Base-by-base conservation (phyloP, 1,284 basidiomycete genomes). In the Mrakiaceae sp. region DNA sequence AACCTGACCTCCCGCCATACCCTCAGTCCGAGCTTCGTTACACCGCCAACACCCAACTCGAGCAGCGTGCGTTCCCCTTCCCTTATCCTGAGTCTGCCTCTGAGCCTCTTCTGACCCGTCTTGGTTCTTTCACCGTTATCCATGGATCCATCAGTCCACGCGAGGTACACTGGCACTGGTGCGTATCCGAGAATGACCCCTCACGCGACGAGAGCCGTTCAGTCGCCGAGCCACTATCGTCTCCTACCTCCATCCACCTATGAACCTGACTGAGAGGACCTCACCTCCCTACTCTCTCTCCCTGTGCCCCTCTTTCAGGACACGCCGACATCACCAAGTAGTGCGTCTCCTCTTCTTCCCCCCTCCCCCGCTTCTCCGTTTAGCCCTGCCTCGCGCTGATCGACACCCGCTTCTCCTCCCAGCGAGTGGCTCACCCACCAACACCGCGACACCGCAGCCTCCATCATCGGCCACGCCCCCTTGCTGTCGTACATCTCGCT, bases 341-440 rank as follows among this genome's bases (percentile, higher is more conserved):
- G 92, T 94, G 72, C 69, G 88, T 79, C 52, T 60, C 56, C 42
- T 43, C 50, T 8, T 50, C 49, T 50, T 53, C 27, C 55, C 48
- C 43, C 51, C 27, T 42, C 52, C 39, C n/a, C 42, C n/a, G 43
- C 52, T n/a, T 44, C 56, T 48, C 11, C 50, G 43, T 58, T 40
- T 55, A 56, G 62, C 53, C 62, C 12, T 64, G 43, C 46, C 47
- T 63, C 60, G 42, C n/a, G 9, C 16, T 55, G 49, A 12, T 69
- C 48, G 65, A 64, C 62, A 16, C 16, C 27, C 8, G 9, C 50
- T 43, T 11, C 44, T 4, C 12, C 47, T 16, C 11, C 3, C 70
- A 97, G 95, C 78, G 95, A 98, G 75, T 98, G 95, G 94, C 78
- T 95, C 64, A 95, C 92, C 10, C 91, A 98, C 77, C 95, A 98